These are phyloP conservation scores for Zygosaccharomyces sapae DNA, from an alignment of 1,139 yeast species.

Conservation along the genomic window DNA sequence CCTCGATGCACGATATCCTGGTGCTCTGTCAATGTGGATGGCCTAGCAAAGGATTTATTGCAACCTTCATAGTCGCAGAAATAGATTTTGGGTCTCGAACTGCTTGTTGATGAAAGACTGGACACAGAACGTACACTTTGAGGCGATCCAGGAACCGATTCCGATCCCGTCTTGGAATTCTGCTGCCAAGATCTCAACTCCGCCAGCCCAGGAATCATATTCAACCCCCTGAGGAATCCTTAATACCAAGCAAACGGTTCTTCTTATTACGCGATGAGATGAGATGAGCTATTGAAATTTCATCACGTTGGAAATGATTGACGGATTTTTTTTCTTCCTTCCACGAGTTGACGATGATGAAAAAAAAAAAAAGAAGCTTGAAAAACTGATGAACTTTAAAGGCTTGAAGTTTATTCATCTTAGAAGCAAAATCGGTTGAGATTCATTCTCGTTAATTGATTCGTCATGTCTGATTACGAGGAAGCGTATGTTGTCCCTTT, in stretches of 20 bases:
- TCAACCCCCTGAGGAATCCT: too few species aligned
- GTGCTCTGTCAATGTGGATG: constrained; percentile 81
- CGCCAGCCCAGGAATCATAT: not conserved
- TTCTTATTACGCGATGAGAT: not conserved
- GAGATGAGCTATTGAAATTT: constrained; percentile 1
- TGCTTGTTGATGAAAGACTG: constrained; percentile 30
- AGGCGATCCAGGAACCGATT: constrained; percentile 5
- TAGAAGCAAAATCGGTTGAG: not conserved
- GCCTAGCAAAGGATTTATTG: constrained; percentile 70
- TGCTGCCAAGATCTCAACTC: constrained; percentile 1
- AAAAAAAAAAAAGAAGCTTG: constrained; percentile 1
- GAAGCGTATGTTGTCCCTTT: constrained; percentile 38
- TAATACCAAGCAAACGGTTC: not conserved
- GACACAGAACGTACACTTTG: constrained; percentile 18
- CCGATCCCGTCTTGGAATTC: not conserved
- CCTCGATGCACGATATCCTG: constrained; percentile 66
- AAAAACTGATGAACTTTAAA: not conserved
- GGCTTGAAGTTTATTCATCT: not conserved
- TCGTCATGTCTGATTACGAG: constrained; percentile 48
- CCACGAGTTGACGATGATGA: not conserved
- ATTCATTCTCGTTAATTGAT: constrained; percentile 1
- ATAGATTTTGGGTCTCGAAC: constrained; percentile 54
- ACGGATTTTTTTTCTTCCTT: not conserved
- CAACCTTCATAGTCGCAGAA: constrained; percentile 63
- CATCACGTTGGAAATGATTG: constrained; percentile 4